phyloP scores from a whole-genome alignment of 768 basidiomycete genomes.

The Rhizopogon rudus region DNA sequence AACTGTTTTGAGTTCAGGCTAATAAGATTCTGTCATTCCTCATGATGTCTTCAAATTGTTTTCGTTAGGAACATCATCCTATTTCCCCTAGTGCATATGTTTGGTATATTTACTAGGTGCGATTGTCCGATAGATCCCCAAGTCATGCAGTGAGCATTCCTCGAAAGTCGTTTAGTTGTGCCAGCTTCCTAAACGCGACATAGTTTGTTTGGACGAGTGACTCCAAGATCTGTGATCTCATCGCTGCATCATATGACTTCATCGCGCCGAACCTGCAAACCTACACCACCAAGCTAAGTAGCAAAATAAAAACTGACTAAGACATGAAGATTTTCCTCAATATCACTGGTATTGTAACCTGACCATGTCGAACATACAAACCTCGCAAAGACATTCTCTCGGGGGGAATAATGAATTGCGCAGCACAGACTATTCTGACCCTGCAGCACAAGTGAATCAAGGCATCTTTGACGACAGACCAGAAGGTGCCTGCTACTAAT shows the following conservation, averaged over 20 bases:
- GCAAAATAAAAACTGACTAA: neutral
- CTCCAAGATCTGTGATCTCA: neutral
- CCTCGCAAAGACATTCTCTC: constrained; percentile 14
- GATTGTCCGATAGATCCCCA: too few species aligned
- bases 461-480: constrained; percentile 18
- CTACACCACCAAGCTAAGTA: neutral
- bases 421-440: constrained; percentile 12
- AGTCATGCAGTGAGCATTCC: too few species aligned
- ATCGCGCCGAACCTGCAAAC: neutral
- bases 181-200: too few species aligned
- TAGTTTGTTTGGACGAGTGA: too few species aligned
- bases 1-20: too few species aligned
- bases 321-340: too few species aligned
- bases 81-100: too few species aligned
- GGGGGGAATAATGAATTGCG: constrained; percentile 13
- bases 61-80: too few species aligned
- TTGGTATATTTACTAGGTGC: too few species aligned
- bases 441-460: constrained; percentile 8
- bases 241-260: neutral
- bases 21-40: too few species aligned
- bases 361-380: constrained; percentile 9
- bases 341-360: neutral
- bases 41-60: too few species aligned
- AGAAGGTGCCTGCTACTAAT: constrained; percentile 6
- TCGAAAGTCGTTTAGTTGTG: too few species aligned